Percentiles rank a stretch among this genome's conserved stretches.
phyloP scores from a whole-genome alignment of 1,284 basidiomycete species.

The Pascua sp. region DNA sequence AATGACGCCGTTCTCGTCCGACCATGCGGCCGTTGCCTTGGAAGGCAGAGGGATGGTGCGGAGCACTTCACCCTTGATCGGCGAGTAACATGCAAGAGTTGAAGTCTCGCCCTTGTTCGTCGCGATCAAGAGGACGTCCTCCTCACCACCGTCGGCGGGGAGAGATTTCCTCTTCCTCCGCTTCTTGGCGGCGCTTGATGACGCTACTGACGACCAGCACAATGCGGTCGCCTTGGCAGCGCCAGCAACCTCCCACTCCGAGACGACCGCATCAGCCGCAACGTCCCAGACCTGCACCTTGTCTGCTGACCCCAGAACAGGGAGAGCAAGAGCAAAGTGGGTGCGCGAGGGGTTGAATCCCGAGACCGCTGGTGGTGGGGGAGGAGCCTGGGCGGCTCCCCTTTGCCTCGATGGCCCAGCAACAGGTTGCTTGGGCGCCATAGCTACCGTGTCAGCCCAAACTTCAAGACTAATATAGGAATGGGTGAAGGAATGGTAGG shows the following conservation, averaged over 20 bases:
- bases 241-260: slow-evolving; percentile 48
- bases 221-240: slow-evolving; percentile 40
- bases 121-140: slow-evolving; percentile 39
- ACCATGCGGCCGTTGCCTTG: slow-evolving; percentile 34
- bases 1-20: slow-evolving; percentile 31
- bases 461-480: neutral
- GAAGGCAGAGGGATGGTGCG: slow-evolving; percentile 29
- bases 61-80: slow-evolving; percentile 29
- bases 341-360: slow-evolving; percentile 44
- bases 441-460: slow-evolving; percentile 18
- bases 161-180: slow-evolving; percentile 30
- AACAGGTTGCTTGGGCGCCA: slow-evolving; percentile 39
- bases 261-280: slow-evolving; percentile 36
- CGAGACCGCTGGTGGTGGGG: slow-evolving; percentile 43
- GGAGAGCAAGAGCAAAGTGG: slow-evolving; percentile 43
- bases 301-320: slow-evolving; percentile 45
- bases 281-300: slow-evolving; percentile 49
- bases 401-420: slow-evolving; percentile 44
- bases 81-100: slow-evolving; percentile 31
- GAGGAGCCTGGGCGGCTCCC: slow-evolving; percentile 33
- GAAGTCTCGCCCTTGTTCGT: slow-evolving; percentile 28
- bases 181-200: slow-evolving; percentile 28
- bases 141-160: slow-evolving; percentile 18
- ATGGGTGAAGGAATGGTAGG: slow-evolving; percentile 8
- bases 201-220: slow-evolving; percentile 30